Evolutionary conservation across 2,329 filamentous ascomycete genomes (phyloP).

Genomic region (Pseudofabraea citricarpa): DNA sequence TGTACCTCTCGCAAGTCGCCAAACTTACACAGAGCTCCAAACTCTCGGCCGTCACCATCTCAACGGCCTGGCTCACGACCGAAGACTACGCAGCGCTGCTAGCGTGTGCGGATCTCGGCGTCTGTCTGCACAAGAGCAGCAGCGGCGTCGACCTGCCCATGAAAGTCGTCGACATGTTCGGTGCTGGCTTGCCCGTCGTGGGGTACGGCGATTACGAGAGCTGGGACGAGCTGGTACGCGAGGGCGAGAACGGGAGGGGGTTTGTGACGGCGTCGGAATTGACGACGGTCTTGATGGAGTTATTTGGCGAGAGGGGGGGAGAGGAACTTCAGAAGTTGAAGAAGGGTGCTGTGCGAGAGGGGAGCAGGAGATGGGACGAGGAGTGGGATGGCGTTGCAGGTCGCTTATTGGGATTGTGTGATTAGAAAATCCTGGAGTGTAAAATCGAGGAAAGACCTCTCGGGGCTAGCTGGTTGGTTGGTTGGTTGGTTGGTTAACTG

Average conservation of each 20-base stretch:
- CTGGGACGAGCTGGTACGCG: slow-evolving; percentile 84
- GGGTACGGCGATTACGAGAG: slow-evolving; percentile 84
- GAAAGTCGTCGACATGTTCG: slow-evolving; percentile 99
- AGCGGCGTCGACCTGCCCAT: slow-evolving; percentile 95
- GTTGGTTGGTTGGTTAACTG: background rate
- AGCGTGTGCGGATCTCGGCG: slow-evolving; percentile 79
- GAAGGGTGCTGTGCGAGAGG: slow-evolving; percentile 68
- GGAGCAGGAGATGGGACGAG: slow-evolving; percentile 76
- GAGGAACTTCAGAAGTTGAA: slow-evolving; percentile 57
- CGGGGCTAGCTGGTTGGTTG: background rate
- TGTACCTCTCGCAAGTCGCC: slow-evolving; percentile 65
- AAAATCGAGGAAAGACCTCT: too few relatives aligned
- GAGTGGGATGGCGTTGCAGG: slow-evolving; percentile 88
- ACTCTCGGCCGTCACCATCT: slow-evolving; percentile 65
- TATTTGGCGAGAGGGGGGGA: slow-evolving; percentile 52
- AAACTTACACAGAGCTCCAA: slow-evolving; percentile 55
- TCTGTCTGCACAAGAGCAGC: slow-evolving; percentile 88
- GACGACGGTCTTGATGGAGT: slow-evolving; percentile 51
- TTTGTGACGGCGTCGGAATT: slow-evolving; percentile 72
- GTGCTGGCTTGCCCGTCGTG: slow-evolving; percentile 82
- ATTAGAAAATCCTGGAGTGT: too few relatives aligned
- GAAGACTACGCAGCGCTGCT: slow-evolving; percentile 81
- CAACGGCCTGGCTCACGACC: slow-evolving; percentile 80
- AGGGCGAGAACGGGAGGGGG: slow-evolving; percentile 80
- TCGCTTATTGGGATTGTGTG: slow-evolving; percentile 53